Conservation (phyloP, 768 basidiomycete genomes). For the Dentipellis sp. region DNA sequence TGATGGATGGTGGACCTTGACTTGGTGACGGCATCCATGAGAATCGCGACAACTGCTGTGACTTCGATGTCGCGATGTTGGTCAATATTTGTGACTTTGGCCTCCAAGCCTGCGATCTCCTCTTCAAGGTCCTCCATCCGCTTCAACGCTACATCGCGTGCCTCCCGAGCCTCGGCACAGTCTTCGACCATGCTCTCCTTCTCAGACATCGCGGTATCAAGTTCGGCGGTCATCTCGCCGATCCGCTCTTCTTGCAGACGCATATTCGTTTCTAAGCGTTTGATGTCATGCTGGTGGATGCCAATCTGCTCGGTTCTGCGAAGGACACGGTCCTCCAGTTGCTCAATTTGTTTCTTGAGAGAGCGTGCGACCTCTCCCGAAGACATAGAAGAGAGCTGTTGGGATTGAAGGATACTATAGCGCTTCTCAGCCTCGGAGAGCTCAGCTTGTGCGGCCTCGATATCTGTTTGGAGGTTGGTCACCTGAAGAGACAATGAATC, state of each 20-base stretch:
- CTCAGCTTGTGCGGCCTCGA: constrained; percentile 42
- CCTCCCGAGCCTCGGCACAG: constrained; percentile 67
- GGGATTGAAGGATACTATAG: constrained; percentile 52
- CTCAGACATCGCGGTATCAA: constrained; percentile 56
- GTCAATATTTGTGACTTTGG: constrained; percentile 17
- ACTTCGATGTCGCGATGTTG: constrained; percentile 18
- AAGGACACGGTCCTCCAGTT: constrained; percentile 55
- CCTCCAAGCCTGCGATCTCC: constrained; percentile 40
- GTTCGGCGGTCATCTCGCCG: constrained; percentile 57
- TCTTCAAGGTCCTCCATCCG: constrained; percentile 55
- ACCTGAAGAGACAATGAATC: constrained; percentile 58
- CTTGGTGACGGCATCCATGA: constrained; percentile 9
- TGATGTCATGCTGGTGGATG: constrained; percentile 72
- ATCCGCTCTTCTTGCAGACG: constrained; percentile 68
- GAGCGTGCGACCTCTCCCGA: constrained; percentile 32
- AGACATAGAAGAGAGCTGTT: constrained; percentile 59
- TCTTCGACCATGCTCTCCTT: constrained; percentile 81
- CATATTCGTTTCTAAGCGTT: constrained; percentile 66
- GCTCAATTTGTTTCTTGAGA: constrained; percentile 55
- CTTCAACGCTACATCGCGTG: constrained; percentile 53
- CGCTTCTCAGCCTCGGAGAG: constrained; percentile 48
- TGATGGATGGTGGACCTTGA: constrained; percentile 1
- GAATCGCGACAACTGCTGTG: constrained; percentile 17
- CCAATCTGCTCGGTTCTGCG: constrained; percentile 68
- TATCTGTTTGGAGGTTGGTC: constrained; percentile 52